These are phyloP conservation scores for Endothia cerciana DNA, from an alignment of 2,329 filamentous ascomycete species.

Conservation along the genomic window DNA sequence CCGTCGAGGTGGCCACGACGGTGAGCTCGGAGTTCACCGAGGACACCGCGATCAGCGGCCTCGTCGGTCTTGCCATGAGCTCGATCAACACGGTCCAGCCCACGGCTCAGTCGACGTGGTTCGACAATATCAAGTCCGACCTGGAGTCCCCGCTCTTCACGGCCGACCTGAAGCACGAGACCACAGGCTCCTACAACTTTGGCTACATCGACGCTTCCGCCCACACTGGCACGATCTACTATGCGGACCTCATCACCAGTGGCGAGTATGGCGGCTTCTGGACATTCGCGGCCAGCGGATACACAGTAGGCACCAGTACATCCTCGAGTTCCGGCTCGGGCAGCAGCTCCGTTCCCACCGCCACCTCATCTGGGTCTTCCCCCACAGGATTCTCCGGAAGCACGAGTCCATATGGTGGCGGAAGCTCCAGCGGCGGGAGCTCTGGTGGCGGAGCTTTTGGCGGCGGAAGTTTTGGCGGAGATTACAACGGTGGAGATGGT, in stretches of 20 bases:
- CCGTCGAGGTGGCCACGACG: conserved; percentile 37
- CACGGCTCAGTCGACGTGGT: conserved; percentile 37
- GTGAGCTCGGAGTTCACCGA: conserved; percentile 36
- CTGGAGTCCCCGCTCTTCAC: conserved; percentile 57
- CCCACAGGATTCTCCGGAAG: not conserved
- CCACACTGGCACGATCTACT: conserved; percentile 58
- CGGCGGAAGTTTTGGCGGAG: not conserved
- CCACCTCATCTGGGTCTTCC: not conserved
- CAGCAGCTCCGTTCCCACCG: not conserved
- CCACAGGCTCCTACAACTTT: conserved; percentile 56
- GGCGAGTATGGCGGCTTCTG: conserved; percentile 58
- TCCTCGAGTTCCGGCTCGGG: conserved; percentile 2
- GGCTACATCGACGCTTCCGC: conserved; percentile 57
- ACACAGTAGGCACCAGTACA: conserved; percentile 43
- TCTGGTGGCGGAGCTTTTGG: not conserved
- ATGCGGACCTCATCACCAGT: conserved; percentile 45
- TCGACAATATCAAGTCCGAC: conserved; percentile 41
- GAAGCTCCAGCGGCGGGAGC: not conserved
- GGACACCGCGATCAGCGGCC: conserved; percentile 33
- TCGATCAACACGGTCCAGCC: conserved; percentile 39
- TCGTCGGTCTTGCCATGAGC: conserved; percentile 38
- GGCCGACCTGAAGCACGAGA: conserved; percentile 43
- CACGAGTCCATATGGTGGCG: not conserved
- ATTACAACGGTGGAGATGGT: not conserved
- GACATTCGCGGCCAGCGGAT: conserved; percentile 56